Evolutionary conservation across 169 alveolate genomes (phyloP).

Genomic region (Eimeria tenella): DNA sequence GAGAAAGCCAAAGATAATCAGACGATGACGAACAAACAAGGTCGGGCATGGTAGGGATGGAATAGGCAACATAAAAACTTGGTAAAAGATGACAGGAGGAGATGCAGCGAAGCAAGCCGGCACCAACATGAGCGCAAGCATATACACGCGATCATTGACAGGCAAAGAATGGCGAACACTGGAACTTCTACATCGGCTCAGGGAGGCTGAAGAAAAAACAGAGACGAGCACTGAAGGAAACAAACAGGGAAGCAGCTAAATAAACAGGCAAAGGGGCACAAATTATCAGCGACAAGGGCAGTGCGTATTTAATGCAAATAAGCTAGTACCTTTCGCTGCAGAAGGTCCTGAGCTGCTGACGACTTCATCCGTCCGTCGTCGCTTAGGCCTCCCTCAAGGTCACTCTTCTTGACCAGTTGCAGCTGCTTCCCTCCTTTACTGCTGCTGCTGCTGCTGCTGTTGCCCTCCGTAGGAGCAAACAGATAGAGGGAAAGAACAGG

Average conservation of each 20-base stretch:
- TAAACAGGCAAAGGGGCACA: neutral
- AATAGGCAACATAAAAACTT: too few species aligned
- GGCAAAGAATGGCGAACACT: too few species aligned
- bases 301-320: neutral
- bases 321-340: conserved; percentile 14
- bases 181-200: too few species aligned
- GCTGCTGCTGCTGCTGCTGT: conserved; percentile 60
- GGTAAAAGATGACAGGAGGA: too few species aligned
- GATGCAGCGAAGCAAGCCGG: too few species aligned
- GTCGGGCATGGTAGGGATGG: too few species aligned
- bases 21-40: too few species aligned
- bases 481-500: conserved; percentile 36
- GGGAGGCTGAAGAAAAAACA: too few species aligned
- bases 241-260: neutral
- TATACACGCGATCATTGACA: too few species aligned
- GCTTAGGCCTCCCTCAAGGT: conserved; percentile 75
- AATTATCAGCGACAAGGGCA: neutral
- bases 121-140: too few species aligned
- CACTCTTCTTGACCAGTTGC: conserved; percentile 41
- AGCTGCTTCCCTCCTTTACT: conserved; percentile 47
- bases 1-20: too few species aligned
- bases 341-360: conserved; percentile 68
- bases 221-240: neutral
- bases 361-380: conserved; percentile 73
- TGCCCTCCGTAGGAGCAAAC: conserved; percentile 25